Conservation (phyloP, 2,329 filamentous ascomycete genomes). For the Chaetomiaceae sp. region DNA sequence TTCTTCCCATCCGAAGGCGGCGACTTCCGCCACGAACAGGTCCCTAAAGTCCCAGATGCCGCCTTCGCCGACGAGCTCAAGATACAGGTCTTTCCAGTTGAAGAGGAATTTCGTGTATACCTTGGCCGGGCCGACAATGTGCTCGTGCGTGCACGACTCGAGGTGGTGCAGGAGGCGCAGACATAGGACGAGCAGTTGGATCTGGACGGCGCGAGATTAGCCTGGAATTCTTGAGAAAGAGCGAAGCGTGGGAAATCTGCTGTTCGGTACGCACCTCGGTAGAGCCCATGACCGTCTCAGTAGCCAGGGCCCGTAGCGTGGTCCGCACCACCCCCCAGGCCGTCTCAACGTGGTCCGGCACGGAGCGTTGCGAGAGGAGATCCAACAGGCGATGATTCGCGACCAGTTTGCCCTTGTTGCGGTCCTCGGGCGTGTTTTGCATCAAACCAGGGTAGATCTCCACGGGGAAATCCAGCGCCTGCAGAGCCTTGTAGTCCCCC, state of each 20-base stretch:
- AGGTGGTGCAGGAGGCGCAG: conserved; percentile 6
- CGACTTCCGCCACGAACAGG: conserved; percentile 7
- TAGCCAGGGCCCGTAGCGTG: not conserved
- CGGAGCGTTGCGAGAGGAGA: conserved; percentile 8
- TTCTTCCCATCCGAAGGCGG: conserved; percentile 9
- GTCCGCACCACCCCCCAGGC: not conserved
- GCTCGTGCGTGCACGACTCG: not conserved
- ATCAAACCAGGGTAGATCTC: not conserved
- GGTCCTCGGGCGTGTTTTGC: not conserved
- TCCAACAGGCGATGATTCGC: conserved; percentile 10
- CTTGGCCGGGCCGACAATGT: not conserved
- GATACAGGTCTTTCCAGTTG: conserved; percentile 12
- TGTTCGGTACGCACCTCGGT: conserved; percentile 12
- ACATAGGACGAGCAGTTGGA: conserved; percentile 10
- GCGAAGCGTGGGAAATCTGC: no score
- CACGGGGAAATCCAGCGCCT: not conserved
- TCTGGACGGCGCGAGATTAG: not conserved
- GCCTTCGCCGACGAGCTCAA: conserved; percentile 4
- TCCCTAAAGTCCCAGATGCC: conserved; percentile 20
- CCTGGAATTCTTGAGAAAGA: no score
- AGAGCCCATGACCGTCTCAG: conserved; percentile 5
- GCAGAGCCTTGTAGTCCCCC: conserved; percentile 13
- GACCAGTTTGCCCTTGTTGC: conserved; percentile 4
- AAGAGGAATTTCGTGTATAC: not conserved
- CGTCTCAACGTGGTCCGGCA: not conserved